Evolutionary conservation across 2,329 filamentous ascomycete genomes (phyloP).

Genomic region (Arthrobotrys musiformis): DNA sequence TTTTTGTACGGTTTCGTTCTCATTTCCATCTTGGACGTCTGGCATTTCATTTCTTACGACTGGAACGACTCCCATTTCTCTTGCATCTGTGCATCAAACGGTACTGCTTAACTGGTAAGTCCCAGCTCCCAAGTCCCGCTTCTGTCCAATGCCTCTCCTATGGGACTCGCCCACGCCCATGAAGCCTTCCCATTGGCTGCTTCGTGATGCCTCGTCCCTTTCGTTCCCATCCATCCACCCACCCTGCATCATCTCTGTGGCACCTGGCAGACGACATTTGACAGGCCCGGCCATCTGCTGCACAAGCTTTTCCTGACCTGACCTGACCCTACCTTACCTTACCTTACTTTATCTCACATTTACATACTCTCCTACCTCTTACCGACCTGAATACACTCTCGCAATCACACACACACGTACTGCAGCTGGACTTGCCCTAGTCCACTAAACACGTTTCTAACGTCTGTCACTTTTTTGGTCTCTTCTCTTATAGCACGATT

Average conservation of each 20-base stretch:
- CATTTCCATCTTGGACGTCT: slow-evolving; percentile 31
- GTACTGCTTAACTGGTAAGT: slow-evolving; percentile 51
- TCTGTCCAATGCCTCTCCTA: not conserved
- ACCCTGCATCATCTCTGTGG: slow-evolving; percentile 54
- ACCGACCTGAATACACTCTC: not conserved
- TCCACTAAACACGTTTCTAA: not conserved
- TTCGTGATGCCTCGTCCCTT: slow-evolving; percentile 24
- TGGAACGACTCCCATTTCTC: slow-evolving; percentile 51
- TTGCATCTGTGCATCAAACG: slow-evolving; percentile 39
- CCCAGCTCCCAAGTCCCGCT: slow-evolving; percentile 19
- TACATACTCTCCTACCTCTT: not conserved
- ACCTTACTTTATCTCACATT: not conserved
- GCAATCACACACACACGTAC: slow-evolving; percentile 4
- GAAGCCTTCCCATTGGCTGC: slow-evolving; percentile 41
- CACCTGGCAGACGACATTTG: slow-evolving; percentile 50
- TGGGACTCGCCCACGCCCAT: not conserved
- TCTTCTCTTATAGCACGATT: slow-evolving; percentile 25
- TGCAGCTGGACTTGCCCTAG: not conserved
- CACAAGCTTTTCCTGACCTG: not conserved
- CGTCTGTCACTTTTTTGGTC: not conserved
- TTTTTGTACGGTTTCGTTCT: slow-evolving; percentile 41
- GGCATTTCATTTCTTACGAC: slow-evolving; percentile 54
- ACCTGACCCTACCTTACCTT: not conserved
- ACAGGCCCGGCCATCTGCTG: slow-evolving; percentile 18
- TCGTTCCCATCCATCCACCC: not conserved